Base-by-base conservation (phyloP, 768 basidiomycete genomes). In the Hygrocybe coccinea region DNA sequence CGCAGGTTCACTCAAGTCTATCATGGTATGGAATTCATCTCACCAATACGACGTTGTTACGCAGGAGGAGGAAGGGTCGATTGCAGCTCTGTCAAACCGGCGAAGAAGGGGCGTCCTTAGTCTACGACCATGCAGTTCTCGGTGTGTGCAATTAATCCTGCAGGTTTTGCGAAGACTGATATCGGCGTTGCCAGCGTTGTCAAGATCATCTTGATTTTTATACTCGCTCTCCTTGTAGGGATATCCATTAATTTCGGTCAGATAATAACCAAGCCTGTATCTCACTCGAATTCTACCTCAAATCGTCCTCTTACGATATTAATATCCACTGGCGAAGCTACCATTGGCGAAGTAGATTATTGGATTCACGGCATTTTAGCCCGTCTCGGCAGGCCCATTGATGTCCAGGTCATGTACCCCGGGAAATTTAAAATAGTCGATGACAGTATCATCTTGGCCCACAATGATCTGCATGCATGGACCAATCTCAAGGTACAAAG, bases 401-500 rank as follows among this genome's bases (percentile, higher is more conserved):
- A 52, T 34, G 51, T 52, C 51, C 51, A 41, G 19, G 37, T 52
- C 3, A 17, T 52, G 10, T 2, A 37, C 8, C 15, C n/a, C 36
- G 4, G 39, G 10, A 52, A 52, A 10, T 41, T 52, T 9, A 41
- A 4, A 29, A 12, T 52, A 10, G 51, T 38, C 3, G 51, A 52
- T 17, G 51, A 52, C 51, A 52, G 51, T 19, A 52, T 52, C 38
- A 41, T 52, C 19, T 5, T 52, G 12, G 19, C 35, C 3, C n/a
- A 5, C n/a, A 52, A 52, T 10, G 37, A 52, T 25, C 24, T 52
- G 6, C 21, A 22, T 39, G 15, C 9, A n/a, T 52, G 51, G 51
- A 29, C 34, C 15, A 17, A 52, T n/a, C 19, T 52, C 14, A 52
- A 37, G 33, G 25, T 22, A 4, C 4, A 38, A 22, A 52, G 35